These are phyloP conservation scores for Arabidopsis lyrata DNA, from an alignment of 441 rosid species.

Conservation along the genomic window DNA sequence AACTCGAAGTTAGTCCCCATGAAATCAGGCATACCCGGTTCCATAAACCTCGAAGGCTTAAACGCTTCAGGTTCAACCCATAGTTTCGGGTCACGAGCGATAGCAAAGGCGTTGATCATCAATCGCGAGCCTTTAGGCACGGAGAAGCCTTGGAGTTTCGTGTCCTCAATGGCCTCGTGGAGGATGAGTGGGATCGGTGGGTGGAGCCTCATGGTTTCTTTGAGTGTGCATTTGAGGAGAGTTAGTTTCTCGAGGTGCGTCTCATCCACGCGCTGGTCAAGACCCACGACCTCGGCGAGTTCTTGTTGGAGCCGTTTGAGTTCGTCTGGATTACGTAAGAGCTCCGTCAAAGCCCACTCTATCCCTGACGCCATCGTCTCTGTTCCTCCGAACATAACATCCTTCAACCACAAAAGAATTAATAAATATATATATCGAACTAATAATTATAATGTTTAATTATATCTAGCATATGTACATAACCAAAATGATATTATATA, in stretches of 20 bases:
- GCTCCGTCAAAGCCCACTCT: slow-evolving; percentile 88
- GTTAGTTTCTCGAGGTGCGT: slow-evolving; percentile 72
- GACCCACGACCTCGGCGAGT: slow-evolving; percentile 78
- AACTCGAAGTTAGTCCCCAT: slow-evolving; percentile 88
- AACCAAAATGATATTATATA: too few species aligned
- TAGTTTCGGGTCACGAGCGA: slow-evolving; percentile 68
- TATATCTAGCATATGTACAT: too few species aligned
- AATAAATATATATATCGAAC: neutral
- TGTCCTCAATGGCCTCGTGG: slow-evolving; percentile 81
- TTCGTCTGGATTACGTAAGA: slow-evolving; percentile 77
- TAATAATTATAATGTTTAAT: neutral
- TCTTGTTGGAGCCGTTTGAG: slow-evolving; percentile 76
- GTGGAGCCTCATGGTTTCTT: slow-evolving; percentile 89
- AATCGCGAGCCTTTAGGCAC: slow-evolving; percentile 77
- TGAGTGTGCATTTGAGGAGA: slow-evolving; percentile 66
- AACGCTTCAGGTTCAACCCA: slow-evolving; percentile 83
- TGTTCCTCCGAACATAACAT: slow-evolving; percentile 98
- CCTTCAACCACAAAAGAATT: slow-evolving; percentile 49
- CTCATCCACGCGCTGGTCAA: slow-evolving; percentile 82
- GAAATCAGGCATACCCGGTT: slow-evolving; percentile 72
- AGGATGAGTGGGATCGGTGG: slow-evolving; percentile 97
- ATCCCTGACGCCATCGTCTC: slow-evolving; percentile 96
- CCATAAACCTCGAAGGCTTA: slow-evolving; percentile 75
- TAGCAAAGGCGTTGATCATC: slow-evolving; percentile 84
- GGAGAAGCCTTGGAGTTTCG: slow-evolving; percentile 65